Percentiles rank a stretch among this genome's conserved stretches.
Evolutionary conservation across 768 basidiomycete species (phyloP).

Genomic region (Russula abietina): DNA sequence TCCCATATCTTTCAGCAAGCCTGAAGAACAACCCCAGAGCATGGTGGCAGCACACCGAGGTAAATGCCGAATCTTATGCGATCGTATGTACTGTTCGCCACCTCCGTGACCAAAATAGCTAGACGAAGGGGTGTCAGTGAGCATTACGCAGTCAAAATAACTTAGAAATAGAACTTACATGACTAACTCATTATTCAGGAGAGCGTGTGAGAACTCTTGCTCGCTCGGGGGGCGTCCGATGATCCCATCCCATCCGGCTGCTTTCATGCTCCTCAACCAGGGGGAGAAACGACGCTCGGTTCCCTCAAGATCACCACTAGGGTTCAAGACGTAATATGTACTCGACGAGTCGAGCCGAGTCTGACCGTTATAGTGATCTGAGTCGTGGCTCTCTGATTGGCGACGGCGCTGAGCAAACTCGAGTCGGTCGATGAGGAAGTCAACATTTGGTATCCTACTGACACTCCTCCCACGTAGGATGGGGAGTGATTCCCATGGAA

Average conservation of each 20-base stretch:
- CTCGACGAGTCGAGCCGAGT: slow-evolving; percentile 58
- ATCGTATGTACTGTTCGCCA: slow-evolving; percentile 88
- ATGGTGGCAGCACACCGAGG: slow-evolving; percentile 87
- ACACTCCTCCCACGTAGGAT: slow-evolving; percentile 76
- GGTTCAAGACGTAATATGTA: slow-evolving; percentile 84
- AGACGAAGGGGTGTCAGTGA: slow-evolving; percentile 8
- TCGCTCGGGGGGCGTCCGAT: slow-evolving; percentile 73
- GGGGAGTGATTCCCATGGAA: slow-evolving; percentile 96
- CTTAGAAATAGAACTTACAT: slow-evolving; percentile 65
- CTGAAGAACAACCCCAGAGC: slow-evolving; percentile 99
- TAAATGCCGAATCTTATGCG: slow-evolving; percentile 77
- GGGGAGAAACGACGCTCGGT: slow-evolving; percentile 77
- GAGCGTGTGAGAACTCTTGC: slow-evolving; percentile 70
- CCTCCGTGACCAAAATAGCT: slow-evolving; percentile 99
- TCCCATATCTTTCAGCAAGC: slow-evolving; percentile 80
- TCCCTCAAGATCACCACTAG: slow-evolving; percentile 79
- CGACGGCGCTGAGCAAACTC: slow-evolving; percentile 44
- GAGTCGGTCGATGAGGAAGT: slow-evolving; percentile 83
- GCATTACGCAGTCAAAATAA: background rate
- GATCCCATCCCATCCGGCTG: slow-evolving; percentile 78
- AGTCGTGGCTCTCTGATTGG: slow-evolving; percentile 32
- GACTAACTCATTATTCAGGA: slow-evolving; percentile 75
- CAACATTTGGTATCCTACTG: slow-evolving; percentile 86
- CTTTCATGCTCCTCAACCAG: slow-evolving; percentile 72
- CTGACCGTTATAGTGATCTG: slow-evolving; percentile 36